Evolutionary conservation across 2,329 filamentous ascomycete genomes (phyloP), one percentile per base, ranked within the genome.

Genomic region (Hymenoscyphus occultus): DNA sequence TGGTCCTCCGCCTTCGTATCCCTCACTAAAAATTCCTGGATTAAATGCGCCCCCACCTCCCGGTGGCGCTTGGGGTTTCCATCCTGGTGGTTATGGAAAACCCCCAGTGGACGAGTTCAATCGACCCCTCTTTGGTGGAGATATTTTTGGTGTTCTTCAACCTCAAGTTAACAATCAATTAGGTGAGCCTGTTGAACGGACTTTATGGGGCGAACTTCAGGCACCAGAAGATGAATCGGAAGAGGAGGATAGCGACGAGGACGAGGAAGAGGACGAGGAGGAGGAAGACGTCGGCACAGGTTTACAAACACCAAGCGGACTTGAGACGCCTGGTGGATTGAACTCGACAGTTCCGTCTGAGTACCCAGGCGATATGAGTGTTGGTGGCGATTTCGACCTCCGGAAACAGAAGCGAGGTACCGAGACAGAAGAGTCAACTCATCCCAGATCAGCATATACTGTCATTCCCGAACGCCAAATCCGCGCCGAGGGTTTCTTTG

Each of bases 61-160:
- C 1, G 94, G 94, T 59, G 93, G 90, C 31, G 86, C 89, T 64
- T 99, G 95, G 95, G 95, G 95, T 1, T 99, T 96, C 77, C 91
- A 94, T 71, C 93, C 94, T 7, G 95, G 95, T 66, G 93, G 94
- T 66, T 99, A 94, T 82, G 95, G 95, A 60, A 98, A 98, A 76
- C 94, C 95, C 0, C 95, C 95, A 0, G 88, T 96, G 0, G 94
- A 98, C 75, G 95, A 98, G 72, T 91, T 92, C 76, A 96, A 97
- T 77, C 84, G 92, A 60, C 93, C 95, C 0, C 81, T 97, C 2
- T 98, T 93, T 75, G 95, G 94, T 61, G 94, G 95, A 71, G 95
- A 99, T 77, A 91, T 98, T 28, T 97, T 97, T 75, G 95, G 95
- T 66, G 86, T 96, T 59, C 76, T 86, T 63, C 84, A 87, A 71